Base-by-base conservation (phyloP, 225 moss, liverwort and hornwort species). In the Rhytidiadelphus loreus region DNA sequence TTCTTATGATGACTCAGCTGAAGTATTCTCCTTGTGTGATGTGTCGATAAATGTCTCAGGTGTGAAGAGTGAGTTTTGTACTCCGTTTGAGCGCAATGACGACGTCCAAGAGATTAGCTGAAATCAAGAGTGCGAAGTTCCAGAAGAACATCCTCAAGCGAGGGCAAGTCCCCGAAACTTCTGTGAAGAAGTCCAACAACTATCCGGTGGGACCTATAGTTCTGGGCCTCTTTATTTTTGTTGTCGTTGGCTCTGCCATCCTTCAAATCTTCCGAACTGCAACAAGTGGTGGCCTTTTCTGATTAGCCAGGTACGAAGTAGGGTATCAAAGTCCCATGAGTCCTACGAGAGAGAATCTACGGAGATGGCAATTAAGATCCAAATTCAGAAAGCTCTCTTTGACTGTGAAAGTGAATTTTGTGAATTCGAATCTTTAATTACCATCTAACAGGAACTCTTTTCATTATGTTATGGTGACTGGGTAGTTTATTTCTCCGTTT, bases 121-220 rank as follows among this genome's bases (percentile, higher is more conserved):
- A 95, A 73, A 92, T 93, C 70, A 98, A 96, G 77, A 98, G 95
- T 89, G 95, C 95, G 1, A 98, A 95, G 91, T 98, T 98, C 84
- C 96, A 98, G 90, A 98, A 96, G 92, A 98, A 98, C 90, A 53
- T 98, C 53, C 94, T 94, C 59, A 96, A 92, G 90, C 94, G 97
- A 89, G 97, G 97, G 19, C 79, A 87, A 75, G 97, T 97, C 19
- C 97, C 97, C 7, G 96, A 96, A 63, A 91, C 93, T 33, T 91
- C 93, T 41, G 89, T 89, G 88, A 97, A 96, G 93, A 96, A 96
- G 90, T 88, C 93, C 85, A 92, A 71, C 74, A 92, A 81, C 72
- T 97, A 97, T 60, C 96, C 97, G 8, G 97, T 97, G 33, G 96
- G 96, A 74, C 97, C 97, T 59, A 79, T 97, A 56, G 96, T 96